Base-by-base conservation (phyloP, 768 basidiomycete genomes). In the Galerina sulciceps region DNA sequence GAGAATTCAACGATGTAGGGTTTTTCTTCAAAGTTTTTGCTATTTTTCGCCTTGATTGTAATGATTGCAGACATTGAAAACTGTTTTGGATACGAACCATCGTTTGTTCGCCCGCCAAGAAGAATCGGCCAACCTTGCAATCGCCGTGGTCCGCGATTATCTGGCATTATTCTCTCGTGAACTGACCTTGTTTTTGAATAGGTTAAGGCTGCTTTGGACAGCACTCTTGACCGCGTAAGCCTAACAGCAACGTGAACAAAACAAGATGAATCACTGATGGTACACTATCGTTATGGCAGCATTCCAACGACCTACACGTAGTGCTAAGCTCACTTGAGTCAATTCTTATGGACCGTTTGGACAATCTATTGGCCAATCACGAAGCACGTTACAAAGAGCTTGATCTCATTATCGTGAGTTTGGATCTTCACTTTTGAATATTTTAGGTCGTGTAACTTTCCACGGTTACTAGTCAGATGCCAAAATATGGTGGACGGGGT, bases 391-490 rank as follows among this genome's bases (percentile, higher is more conserved):
- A 53, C 26, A 11, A 38, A 34, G 41, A 54, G n/a, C 26, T 67
- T 6, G 57, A 63, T 17, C 34, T 18, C 6, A n/a, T 55, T 38
- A 37, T 59, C 4, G 65, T 64, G 58, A 54, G 51, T 18, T 4
- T 20, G 6, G n/a, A 57, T 13, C 11, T 43, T 11, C 23, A 10
- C n/a, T 36, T 36, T 1, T 48, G 8, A 31, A 31, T 52, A 6
- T 10, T 38, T 41, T 44, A 46, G 46, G 20, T 36, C n/a, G 35
- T 31, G 4, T 31, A 47, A 40, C 34, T 48, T 62, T 17, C n/a
- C 35, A 76, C 74, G 71, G 70, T 44, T 38, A 26, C 37, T 15
- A 66, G 61, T 17, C 40, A 41, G 41, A 59, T 43, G 31, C 65
- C 17, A 44, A 60, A 53, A 23, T 46, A 42, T 60, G 63, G 37